Evolutionary conservation across 306 rosid genomes (phyloP), one percentile per base, ranked within the genome.

Genomic region (Gastrolobium bilobum): DNA sequence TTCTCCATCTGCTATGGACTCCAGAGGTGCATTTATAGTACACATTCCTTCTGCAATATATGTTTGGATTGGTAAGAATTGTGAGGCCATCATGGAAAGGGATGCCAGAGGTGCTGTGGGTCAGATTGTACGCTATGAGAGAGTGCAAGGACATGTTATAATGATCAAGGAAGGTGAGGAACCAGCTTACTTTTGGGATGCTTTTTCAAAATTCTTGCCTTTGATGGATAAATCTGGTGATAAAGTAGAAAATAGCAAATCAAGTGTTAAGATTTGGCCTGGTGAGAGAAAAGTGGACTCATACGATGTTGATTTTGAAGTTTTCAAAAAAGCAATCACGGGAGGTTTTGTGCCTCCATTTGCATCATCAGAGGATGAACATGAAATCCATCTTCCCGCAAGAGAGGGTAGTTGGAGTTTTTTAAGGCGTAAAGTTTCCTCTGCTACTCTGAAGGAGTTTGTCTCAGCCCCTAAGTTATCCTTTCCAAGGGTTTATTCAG

Each of bases 281-380:
- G 98, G 94, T 70, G 91, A 82, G 78, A 89, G 93, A 86, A 95
- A 79, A 84, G 87, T 90, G 56, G 89, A 86, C 37, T 80, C 84
- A 5, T 95, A 90, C 68, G 50, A 90, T 85, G 87, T 95, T 73
- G 99, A 95, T 83, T 95, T 82, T 76, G 99, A 93, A 82, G 91
- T 95, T 84, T 95, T 95, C 82, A 86, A 82, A 52, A 93, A 87
- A 84, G 99, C 98, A 38, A 93, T 88, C 59, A 78, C 59, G 38
- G 99, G 99, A 34, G 98, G 99, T 83, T 87, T 95, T 84, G 98
- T 92, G 74, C 99, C 99, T 72, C 98, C 99, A 48, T 87, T 89
- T 89, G 90, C 98, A 6, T 87, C 97, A 15, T 87, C 94, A 0
- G 93, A 83, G 72, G 87, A 85, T 64, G 97, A 90, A 81, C 96